Percentiles rank a stretch among this genome's conserved stretches.
These are phyloP conservation scores for Caryopteris hybrid DNA, from an alignment of 305 asterid species.

Conservation along the genomic window DNA sequence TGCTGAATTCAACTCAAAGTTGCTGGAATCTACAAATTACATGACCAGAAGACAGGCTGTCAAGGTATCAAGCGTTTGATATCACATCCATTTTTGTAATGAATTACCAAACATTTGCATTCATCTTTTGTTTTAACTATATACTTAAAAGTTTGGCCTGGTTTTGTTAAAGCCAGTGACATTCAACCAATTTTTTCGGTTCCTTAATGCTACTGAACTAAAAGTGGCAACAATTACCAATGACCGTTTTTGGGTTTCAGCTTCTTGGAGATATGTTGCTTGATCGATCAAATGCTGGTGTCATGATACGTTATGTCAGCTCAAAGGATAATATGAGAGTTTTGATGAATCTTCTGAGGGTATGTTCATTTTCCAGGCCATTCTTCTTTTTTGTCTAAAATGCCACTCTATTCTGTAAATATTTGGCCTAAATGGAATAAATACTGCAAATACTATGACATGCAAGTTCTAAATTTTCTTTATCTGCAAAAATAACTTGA, in stretches of 20 bases:
- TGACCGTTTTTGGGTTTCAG: constrained; percentile 28
- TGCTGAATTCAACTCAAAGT: constrained; percentile 71
- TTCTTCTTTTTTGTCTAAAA: neutral
- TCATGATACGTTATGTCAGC: constrained; percentile 83
- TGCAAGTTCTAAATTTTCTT: too few species aligned
- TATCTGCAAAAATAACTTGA: too few species aligned
- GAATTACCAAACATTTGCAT: neutral
- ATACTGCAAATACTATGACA: too few species aligned
- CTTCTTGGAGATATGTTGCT: constrained; percentile 89
- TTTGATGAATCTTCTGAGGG: constrained; percentile 90
- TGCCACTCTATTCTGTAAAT: neutral
- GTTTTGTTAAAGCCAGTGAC: neutral
- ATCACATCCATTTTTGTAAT: neutral
- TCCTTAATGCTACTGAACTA: neutral
- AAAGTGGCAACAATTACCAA: neutral
- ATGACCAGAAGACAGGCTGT: constrained; percentile 78
- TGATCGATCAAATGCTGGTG: constrained; percentile 69
- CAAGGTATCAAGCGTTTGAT: constrained; percentile 45
- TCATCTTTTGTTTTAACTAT: neutral
- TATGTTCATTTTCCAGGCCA: constrained; percentile 14
- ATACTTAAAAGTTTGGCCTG: neutral
- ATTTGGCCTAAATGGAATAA: neutral
- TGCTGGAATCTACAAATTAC: constrained; percentile 81
- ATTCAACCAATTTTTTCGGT: neutral
- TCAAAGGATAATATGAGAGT: constrained; percentile 67